These are phyloP conservation scores for Talaromyces adpressus DNA, from an alignment of 495 filamentous ascomycete genomes.

Conservation along the genomic window DNA sequence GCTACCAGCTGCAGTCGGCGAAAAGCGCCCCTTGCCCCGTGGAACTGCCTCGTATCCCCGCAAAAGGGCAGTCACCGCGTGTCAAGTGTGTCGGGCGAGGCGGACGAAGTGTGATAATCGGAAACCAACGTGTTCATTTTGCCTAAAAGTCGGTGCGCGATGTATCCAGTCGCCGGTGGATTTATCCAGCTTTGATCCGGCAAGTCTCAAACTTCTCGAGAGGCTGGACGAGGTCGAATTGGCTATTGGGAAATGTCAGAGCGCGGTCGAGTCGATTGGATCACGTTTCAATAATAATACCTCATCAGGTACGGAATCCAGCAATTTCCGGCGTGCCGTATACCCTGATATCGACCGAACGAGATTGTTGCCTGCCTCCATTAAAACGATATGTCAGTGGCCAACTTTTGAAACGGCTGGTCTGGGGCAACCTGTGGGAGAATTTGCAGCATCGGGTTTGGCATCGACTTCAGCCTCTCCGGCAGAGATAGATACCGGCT, in stretches of 20 bases:
- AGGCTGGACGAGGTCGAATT: slow-evolving; percentile 5
- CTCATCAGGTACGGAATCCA: neutral
- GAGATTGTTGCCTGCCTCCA: neutral
- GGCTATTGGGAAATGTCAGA: neutral
- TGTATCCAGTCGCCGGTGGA: slow-evolving; percentile 16
- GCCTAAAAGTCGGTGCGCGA: slow-evolving; percentile 25
- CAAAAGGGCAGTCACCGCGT: slow-evolving; percentile 15
- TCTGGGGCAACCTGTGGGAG: neutral
- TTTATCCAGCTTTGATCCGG: slow-evolving; percentile 13
- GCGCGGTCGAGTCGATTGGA: neutral
- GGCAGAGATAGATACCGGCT: neutral
- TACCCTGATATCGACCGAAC: neutral
- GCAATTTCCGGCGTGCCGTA: neutral
- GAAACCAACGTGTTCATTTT: slow-evolving; percentile 33
- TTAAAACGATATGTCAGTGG: neutral
- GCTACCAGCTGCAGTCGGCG: neutral
- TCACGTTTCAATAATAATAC: neutral
- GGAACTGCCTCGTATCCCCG: neutral
- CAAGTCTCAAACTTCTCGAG: slow-evolving; percentile 12
- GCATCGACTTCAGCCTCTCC: neutral
- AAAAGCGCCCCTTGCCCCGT: neutral
- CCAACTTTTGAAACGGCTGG: neutral
- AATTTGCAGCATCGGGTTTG: neutral
- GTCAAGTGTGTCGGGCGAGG: slow-evolving; percentile 31
- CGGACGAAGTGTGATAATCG: slow-evolving; percentile 37